These are phyloP conservation scores for Ascoidea rubescens DNA, from an alignment of 805 yeast species.

Conservation along the genomic window DNA sequence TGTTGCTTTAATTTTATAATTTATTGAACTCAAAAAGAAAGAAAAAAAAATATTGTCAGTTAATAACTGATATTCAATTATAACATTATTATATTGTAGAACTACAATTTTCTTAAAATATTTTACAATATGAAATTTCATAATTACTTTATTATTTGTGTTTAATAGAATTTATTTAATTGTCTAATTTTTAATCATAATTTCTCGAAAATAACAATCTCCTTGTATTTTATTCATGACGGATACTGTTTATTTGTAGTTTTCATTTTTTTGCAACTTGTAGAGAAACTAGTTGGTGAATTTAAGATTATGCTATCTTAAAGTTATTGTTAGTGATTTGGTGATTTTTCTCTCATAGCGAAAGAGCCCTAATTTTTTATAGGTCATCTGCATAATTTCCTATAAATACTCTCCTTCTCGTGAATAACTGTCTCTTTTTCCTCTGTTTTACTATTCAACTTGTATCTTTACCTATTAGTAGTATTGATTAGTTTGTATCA, in stretches of 20 bases:
- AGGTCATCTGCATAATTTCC: neutral
- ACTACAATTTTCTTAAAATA: neutral
- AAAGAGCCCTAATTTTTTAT: too few species aligned
- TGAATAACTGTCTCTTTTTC: too few species aligned
- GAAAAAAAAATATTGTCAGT: neutral
- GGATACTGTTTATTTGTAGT: neutral
- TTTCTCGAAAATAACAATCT: neutral
- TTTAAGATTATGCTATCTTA: too few species aligned
- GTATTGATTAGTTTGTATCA: neutral
- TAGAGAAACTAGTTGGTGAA: neutral
- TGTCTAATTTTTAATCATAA: neutral
- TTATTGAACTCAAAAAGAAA: slow-evolving; percentile 1
- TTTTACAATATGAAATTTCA: neutral
- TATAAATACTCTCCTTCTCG: neutral
- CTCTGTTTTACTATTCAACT: neutral
- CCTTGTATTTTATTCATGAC: neutral
- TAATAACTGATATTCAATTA: neutral
- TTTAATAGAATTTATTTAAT: neutral
- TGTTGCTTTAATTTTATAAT: slow-evolving; percentile 17
- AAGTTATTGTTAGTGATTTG: too few species aligned
- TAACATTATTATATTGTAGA: neutral
- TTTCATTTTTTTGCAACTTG: neutral
- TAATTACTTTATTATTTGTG: neutral
- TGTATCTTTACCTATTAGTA: neutral
- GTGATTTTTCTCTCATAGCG: neutral